Evolutionary conservation across 164 flowering plant genomes (phyloP).

Genomic region (Pachysandra terminalis): DNA sequence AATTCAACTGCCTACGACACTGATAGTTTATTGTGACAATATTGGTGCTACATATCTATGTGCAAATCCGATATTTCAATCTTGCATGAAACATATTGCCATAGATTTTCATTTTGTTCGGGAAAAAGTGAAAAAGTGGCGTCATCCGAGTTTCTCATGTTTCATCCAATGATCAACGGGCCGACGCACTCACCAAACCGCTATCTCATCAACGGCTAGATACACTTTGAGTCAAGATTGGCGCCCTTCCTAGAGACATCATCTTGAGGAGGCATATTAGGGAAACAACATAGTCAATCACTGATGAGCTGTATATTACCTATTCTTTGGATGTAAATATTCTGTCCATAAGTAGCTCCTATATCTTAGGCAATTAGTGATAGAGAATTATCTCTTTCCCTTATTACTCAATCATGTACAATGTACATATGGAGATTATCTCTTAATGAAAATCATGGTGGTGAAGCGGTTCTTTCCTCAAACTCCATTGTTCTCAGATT

Average conservation of each 20-base stretch:
- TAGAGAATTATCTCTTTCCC: background rate
- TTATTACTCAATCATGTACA: no score
- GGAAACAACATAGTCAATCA: background rate
- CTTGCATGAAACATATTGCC: no score
- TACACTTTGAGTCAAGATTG: background rate
- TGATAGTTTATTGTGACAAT: constrained; percentile 8
- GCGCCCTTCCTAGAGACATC: background rate
- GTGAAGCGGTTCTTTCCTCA: no score
- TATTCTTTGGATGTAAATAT: constrained; percentile 3
- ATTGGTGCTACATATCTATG: constrained; percentile 1
- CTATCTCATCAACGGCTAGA: background rate
- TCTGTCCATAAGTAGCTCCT: background rate
- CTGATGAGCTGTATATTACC: background rate
- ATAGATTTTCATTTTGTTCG: background rate
- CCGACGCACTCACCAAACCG: background rate
- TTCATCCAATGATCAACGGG: background rate
- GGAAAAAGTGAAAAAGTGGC: background rate
- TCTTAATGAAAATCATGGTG: no score
- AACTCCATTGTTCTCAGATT: no score
- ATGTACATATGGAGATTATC: no score
- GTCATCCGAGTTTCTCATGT: background rate
- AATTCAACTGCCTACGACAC: background rate
- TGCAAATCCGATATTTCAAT: background rate
- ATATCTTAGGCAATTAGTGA: background rate
- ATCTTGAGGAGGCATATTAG: background rate